A percentile compares a stretch with the other conserved stretches of the same genome.
phyloP scores from a whole-genome alignment of 1,284 basidiomycete species.

The Nidula niveotomentosa region DNA sequence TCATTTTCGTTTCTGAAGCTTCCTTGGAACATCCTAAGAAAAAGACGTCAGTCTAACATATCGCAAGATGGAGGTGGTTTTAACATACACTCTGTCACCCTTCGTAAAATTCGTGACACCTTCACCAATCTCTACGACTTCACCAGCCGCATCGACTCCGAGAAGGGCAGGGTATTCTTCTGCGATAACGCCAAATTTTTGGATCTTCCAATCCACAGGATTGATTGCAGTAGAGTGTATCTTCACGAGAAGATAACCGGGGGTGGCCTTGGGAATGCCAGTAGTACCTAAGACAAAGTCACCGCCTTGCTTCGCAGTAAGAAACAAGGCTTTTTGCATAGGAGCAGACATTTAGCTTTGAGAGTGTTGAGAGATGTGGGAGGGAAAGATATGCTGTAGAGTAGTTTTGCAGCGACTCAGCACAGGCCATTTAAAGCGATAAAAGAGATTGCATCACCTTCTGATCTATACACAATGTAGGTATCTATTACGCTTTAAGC shows the following conservation, averaged over 20 bases:
- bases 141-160: constrained; percentile 60
- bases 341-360: neutral
- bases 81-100: constrained; percentile 57
- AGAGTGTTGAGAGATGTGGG: neutral
- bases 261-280: constrained; percentile 29
- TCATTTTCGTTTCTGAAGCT: constrained; percentile 32
- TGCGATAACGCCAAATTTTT: constrained; percentile 22
- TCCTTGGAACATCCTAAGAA: constrained; percentile 39
- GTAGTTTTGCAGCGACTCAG: no score
- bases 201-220: constrained; percentile 45
- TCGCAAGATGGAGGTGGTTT: neutral
- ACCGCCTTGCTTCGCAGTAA: neutral
- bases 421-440: no score
- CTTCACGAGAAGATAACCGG: constrained; percentile 38
- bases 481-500: no score
- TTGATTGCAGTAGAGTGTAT: constrained; percentile 36
- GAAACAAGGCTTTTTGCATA: constrained; percentile 2
- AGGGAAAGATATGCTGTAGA: no score
- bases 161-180: constrained; percentile 36
- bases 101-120: constrained; percentile 47
- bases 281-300: constrained; percentile 3
- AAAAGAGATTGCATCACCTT: no score
- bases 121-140: constrained; percentile 51
- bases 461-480: no score
- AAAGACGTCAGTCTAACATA: neutral